These are phyloP conservation scores for Phytopythium sindhum DNA, from an alignment of 352 stramenopile genomes.

Conservation along the genomic window DNA sequence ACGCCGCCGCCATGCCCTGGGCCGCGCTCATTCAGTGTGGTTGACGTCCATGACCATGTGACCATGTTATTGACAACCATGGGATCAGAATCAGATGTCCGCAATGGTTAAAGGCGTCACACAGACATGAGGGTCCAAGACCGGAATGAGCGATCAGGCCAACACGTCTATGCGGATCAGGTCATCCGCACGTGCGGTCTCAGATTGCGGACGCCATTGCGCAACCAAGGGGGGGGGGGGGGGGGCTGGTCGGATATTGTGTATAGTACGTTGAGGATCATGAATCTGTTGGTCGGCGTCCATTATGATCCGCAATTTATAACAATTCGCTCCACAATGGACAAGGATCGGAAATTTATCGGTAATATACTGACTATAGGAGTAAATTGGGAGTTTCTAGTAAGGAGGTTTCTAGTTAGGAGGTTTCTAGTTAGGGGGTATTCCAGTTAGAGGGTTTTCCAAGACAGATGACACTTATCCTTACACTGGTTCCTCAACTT, in stretches of 20 bases:
- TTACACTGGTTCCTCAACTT: neutral
- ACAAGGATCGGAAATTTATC: too few relatives aligned
- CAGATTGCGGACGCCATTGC: neutral
- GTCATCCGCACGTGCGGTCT: neutral
- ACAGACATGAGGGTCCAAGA: neutral
- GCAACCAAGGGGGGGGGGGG: neutral
- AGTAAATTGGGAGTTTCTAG: too few relatives aligned
- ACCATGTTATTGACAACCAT: neutral
- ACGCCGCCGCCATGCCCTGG: conserved; percentile 16
- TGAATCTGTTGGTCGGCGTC: too few relatives aligned
- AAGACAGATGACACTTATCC: neutral
- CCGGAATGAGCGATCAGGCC: neutral
- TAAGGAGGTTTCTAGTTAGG: too few relatives aligned
- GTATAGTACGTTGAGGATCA: too few relatives aligned
- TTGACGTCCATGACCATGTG: neutral
- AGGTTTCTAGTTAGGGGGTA: too few relatives aligned
- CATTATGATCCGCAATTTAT: too few relatives aligned
- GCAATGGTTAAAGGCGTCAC: neutral
- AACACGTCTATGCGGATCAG: neutral
- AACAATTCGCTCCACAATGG: too few relatives aligned
- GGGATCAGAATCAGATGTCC: neutral
- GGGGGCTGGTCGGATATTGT: too few relatives aligned
- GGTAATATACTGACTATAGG: too few relatives aligned
- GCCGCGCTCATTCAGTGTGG: conserved; percentile 26
- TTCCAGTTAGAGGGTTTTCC: too few relatives aligned